Percentiles rank a stretch among this genome's conserved stretches.
These are phyloP conservation scores for Neospora caninum DNA, from an alignment of 169 alveolate genomes.

Conservation along the genomic window DNA sequence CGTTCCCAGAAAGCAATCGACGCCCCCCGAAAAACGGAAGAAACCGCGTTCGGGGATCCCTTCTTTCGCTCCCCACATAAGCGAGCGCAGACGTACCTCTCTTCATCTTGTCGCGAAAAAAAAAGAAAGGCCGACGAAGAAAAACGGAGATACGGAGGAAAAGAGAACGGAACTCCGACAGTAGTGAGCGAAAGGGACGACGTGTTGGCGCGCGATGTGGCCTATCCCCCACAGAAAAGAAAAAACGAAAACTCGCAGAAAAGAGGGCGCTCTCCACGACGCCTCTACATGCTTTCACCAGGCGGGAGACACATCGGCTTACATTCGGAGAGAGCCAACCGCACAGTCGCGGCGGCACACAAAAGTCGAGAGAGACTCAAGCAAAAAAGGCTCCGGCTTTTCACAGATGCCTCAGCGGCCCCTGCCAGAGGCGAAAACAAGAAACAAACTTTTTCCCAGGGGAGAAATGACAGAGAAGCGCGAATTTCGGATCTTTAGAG, in stretches of 20 bases:
- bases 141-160: neutral
- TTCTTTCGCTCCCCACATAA: neutral
- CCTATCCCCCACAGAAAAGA: neutral
- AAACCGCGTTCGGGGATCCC: neutral
- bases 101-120: neutral
- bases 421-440: too few species aligned
- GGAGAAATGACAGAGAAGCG: too few species aligned
- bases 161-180: neutral
- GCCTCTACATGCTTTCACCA: neutral
- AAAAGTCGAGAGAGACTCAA: too few species aligned
- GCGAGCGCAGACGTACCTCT: conserved; percentile 30
- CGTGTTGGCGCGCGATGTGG: neutral
- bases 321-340: neutral
- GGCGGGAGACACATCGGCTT: neutral
- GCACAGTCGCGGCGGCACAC: too few species aligned
- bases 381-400: too few species aligned
- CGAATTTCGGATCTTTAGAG: too few species aligned
- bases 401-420: too few species aligned
- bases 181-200: neutral
- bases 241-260: neutral
- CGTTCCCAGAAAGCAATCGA: neutral
- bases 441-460: too few species aligned
- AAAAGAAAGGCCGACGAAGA: neutral
- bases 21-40: neutral
- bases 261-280: neutral